Evolutionary conservation across 805 yeast genomes (phyloP).

Genomic region (Ogataea philodendri): DNA sequence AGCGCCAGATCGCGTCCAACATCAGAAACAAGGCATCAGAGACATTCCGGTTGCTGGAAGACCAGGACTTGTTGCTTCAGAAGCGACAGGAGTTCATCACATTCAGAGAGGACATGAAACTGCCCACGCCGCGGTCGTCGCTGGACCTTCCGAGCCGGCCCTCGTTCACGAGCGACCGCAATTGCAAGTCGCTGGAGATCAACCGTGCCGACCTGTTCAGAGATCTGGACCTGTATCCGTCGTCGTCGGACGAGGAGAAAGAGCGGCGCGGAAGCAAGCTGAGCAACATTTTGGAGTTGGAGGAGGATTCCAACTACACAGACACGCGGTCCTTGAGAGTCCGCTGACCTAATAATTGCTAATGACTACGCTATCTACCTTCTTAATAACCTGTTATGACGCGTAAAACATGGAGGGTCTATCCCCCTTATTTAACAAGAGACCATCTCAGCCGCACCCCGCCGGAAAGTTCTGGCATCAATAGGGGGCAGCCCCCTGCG

Average conservation of each 20-base stretch:
- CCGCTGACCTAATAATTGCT: constrained; percentile 1
- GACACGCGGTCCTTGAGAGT: constrained; percentile 3
- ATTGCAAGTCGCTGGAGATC: constrained; percentile 32
- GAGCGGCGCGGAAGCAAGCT: constrained; percentile 14
- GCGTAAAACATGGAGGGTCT: no score
- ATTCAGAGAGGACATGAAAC: constrained; percentile 41
- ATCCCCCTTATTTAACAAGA: no score
- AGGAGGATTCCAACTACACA: constrained; percentile 13
- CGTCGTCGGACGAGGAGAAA: constrained; percentile 18
- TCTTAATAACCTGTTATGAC: no score
- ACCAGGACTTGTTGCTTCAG: constrained; percentile 34
- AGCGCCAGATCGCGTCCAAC: constrained; percentile 29
- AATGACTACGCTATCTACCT: neutral
- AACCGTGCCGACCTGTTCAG: constrained; percentile 22
- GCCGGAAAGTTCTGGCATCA: constrained; percentile 12
- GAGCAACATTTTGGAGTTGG: constrained; percentile 22
- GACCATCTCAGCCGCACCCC: constrained; percentile 5
- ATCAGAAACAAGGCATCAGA: constrained; percentile 39
- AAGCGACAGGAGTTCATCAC: constrained; percentile 43
- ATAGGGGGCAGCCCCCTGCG: constrained; percentile 5
- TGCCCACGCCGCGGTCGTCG: constrained; percentile 30
- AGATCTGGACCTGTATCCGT: constrained; percentile 15
- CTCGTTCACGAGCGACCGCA: constrained; percentile 15
- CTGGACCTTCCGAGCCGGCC: constrained; percentile 28
- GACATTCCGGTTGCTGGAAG: constrained; percentile 33